Conservation (phyloP, 805 yeast species). For the Ogataea populi-albae region DNA sequence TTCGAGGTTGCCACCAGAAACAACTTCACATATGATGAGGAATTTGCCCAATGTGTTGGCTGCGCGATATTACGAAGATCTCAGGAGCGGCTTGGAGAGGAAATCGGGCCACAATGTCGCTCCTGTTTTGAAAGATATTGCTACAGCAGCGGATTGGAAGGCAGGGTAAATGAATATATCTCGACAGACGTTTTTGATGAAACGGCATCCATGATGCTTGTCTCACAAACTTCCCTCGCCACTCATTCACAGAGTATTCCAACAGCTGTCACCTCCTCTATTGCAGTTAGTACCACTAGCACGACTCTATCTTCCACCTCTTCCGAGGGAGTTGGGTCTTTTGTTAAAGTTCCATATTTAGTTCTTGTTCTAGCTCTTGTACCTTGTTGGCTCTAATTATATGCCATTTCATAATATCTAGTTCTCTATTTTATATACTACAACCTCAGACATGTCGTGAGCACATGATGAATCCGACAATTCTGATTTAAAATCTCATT, state of each 20-base stretch:
- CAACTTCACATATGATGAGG: conserved; percentile 56
- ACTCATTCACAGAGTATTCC: not conserved
- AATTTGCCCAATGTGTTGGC: conserved; percentile 72
- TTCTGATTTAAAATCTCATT: no score
- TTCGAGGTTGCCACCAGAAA: conserved; percentile 60
- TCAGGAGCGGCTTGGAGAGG: conserved; percentile 57
- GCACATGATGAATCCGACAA: no score
- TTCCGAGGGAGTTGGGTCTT: no score
- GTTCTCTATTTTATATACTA: no score
- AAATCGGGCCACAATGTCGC: conserved; percentile 61
- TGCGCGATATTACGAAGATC: conserved; percentile 80
- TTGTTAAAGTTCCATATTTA: no score
- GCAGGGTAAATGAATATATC: no score
- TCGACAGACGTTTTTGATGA: no score
- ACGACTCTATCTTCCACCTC: not conserved
- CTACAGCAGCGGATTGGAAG: conserved; percentile 34
- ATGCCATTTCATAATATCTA: no score
- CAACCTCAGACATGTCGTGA: no score
- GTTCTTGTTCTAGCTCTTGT: not conserved
- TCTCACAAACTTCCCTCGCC: not conserved
- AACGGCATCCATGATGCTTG: no score
- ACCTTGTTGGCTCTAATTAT: not conserved
- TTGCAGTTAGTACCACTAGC: not conserved
- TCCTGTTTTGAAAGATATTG: conserved; percentile 69
- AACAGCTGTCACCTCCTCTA: not conserved